Percentiles rank a stretch among this genome's conserved stretches.
Conservation (phyloP, 805 yeast genomes). For the Kregervanrija pseudodelftensis region DNA sequence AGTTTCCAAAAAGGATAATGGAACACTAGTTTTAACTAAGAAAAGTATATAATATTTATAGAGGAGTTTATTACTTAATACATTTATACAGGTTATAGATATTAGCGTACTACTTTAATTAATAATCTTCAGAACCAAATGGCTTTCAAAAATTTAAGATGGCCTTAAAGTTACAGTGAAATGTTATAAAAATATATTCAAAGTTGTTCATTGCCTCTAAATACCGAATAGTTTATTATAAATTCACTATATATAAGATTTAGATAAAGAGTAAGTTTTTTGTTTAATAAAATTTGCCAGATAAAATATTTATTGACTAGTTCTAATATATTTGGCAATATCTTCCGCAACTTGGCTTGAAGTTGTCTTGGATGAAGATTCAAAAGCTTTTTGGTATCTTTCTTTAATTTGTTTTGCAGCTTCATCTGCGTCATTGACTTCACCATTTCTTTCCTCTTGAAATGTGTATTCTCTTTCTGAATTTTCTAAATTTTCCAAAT, state of each 20-base stretch:
- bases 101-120: too few species aligned
- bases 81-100: background rate
- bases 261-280: too few species aligned
- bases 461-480: conserved; percentile 63
- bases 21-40: conserved; percentile 14
- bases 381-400: conserved; percentile 69
- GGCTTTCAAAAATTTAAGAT: too few species aligned
- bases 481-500: conserved; percentile 26
- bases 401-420: conserved; percentile 45
- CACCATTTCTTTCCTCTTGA: conserved; percentile 56
- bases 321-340: conserved; percentile 55
- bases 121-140: too few species aligned
- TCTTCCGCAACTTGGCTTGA: conserved; percentile 64
- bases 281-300: too few species aligned
- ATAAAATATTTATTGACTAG: conserved; percentile 9
- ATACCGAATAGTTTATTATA: too few species aligned
- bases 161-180: background rate
- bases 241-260: background rate
- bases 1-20: conserved; percentile 14
- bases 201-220: too few species aligned
- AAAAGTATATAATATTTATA: background rate
- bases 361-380: conserved; percentile 51
- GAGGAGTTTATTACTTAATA: background rate
- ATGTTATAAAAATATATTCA: background rate
- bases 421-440: conserved; percentile 51